Evolutionary conservation across 2,329 filamentous ascomycete species (phyloP), one percentile per base, ranked within the genome.

Genomic region (Alternaria arbusti): DNA sequence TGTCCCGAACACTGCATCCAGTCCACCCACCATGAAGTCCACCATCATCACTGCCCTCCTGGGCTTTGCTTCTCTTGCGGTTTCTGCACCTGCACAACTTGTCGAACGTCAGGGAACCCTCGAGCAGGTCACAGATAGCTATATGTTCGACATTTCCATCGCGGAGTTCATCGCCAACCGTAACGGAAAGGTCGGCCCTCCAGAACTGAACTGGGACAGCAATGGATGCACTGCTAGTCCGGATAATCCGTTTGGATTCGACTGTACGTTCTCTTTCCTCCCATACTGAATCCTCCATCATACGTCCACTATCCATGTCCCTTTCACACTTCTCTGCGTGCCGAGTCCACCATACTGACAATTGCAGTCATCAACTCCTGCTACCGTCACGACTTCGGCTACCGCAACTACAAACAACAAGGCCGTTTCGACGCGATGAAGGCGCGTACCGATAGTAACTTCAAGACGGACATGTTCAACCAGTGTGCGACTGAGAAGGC

Each of bases 321-420:
- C 20, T 20, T 20, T 20, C 20, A 20, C 20, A 20, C 20, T 20
- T 20, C 20, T 20, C 20, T 20, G 20, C 20, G 20, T 20, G 20
- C 20, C 20, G 20, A 20, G 20, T 20, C 20, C 20, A 20, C 20
- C 20, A 20, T 20, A 30, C 52, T 45, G 3, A 44, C n/a, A 9
- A n/a, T 15, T 5, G 22, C 20, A 71, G 69, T 80, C 64, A 46
- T 70, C 22, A 30, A 64, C 22, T 64, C 65, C 1, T 75, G 73
- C 78, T 74, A 85, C 62, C 84, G 86, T 7, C 86, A 88, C 63
- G 86, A 88, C 69, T 88, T 88, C 72, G 86, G 85, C 5, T 75
- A 76, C 63, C 77, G 81, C 17, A 88, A 88, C 76, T 87, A 82
- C 72, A 84, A 85, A 55, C 60, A 56, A 2, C 85, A 87, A 69